Percentiles rank a stretch among this genome's conserved stretches.
These are phyloP conservation scores for Xylaria digitata DNA, from an alignment of 2,329 filamentous ascomycete genomes.

Conservation along the genomic window DNA sequence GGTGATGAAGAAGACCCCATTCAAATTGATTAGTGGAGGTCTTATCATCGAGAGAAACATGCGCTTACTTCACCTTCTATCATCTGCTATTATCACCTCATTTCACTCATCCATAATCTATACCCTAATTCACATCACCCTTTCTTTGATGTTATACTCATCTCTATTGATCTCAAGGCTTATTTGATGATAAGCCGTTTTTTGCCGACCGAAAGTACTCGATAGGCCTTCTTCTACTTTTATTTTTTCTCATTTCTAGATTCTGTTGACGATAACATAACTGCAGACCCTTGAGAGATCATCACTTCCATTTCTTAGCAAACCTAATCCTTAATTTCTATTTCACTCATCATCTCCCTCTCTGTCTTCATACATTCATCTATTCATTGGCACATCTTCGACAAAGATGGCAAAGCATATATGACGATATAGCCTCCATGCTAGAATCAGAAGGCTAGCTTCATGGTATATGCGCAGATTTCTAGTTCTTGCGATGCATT, in stretches of 20 bases:
- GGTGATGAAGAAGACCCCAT: constrained; percentile 9
- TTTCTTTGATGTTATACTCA: neutral
- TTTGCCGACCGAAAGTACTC: neutral
- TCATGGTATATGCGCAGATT: constrained; percentile 18
- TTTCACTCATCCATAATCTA: neutral
- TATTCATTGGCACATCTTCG: neutral
- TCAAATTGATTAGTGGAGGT: constrained; percentile 4
- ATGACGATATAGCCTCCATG: constrained; percentile 7
- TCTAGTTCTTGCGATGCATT: constrained; percentile 10
- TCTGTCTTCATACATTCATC: neutral
- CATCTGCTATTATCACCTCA: neutral
- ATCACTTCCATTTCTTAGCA: neutral
- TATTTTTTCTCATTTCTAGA: neutral
- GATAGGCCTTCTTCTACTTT: neutral
- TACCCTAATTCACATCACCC: neutral
- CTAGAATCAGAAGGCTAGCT: neutral
- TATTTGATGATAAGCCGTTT: neutral
- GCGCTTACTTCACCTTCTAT: neutral
- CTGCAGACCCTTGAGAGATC: too few relatives aligned
- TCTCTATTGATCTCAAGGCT: neutral
- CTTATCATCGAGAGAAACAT: neutral
- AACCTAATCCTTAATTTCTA: neutral
- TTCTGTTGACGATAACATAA: neutral
- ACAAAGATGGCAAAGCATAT: neutral
- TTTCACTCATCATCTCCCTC: neutral